Conservation (phyloP, 805 yeast genomes). For the Monosporozyma aerobia region DNA sequence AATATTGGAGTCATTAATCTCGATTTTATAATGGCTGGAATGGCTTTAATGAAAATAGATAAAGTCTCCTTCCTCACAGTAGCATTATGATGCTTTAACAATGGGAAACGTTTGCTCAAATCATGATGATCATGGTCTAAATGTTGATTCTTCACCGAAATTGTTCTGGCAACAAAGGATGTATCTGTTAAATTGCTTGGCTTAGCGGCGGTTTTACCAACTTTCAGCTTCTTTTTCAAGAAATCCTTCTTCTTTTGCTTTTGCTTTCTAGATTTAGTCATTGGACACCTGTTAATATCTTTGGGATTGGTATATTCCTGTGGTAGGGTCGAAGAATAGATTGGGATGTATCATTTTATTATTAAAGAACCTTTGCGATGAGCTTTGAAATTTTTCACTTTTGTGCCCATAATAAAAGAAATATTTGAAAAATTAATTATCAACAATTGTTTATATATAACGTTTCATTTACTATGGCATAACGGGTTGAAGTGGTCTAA, state of each 20-base stretch:
- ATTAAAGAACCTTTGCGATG: background rate
- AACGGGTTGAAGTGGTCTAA: no score
- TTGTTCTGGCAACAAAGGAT: constrained; percentile 60
- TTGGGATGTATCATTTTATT: background rate
- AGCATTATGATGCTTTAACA: constrained; percentile 65
- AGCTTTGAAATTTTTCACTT: constrained; percentile 1
- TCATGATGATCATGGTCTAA: constrained; percentile 31
- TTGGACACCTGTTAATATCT: constrained; percentile 2
- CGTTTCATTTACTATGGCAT: no score
- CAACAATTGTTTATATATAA: background rate
- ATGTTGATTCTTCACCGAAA: constrained; percentile 27
- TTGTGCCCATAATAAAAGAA: background rate
- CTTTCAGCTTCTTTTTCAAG: constrained; percentile 64
- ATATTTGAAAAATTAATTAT: background rate
- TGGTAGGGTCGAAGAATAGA: background rate
- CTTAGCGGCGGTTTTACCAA: constrained; percentile 71
- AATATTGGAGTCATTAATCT: constrained; percentile 26
- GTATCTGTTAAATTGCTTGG: constrained; percentile 78
- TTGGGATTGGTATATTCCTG: no score
- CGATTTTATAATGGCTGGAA: constrained; percentile 36
- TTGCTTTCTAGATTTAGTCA: constrained; percentile 31
- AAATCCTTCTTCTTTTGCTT: constrained; percentile 38
- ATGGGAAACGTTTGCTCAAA: constrained; percentile 50
- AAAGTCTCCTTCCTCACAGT: constrained; percentile 66
- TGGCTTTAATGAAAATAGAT: constrained; percentile 39